phyloP scores from a whole-genome alignment of 768 basidiomycete species.

The Cyathus striatus region DNA sequence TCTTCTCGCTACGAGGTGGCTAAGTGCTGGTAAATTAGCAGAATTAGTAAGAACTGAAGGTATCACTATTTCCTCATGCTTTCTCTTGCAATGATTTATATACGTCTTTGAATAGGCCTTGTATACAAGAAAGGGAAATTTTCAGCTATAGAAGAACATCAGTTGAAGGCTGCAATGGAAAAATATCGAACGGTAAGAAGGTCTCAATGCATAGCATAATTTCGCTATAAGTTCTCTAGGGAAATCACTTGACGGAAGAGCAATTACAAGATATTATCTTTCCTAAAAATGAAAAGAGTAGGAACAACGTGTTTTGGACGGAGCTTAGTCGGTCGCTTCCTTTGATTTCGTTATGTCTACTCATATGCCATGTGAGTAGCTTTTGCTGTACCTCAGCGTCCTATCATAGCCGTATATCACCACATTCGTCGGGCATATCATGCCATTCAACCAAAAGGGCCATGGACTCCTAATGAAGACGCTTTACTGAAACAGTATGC shows the following conservation, averaged over 20 bases:
- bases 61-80: constrained; percentile 13
- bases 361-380: constrained; percentile 35
- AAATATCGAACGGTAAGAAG: constrained; percentile 50
- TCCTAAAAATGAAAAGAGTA: constrained; percentile 54
- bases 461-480: constrained; percentile 69
- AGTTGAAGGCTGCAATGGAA: constrained; percentile 60
- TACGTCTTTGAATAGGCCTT: constrained; percentile 44
- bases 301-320: constrained; percentile 70
- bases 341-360: neutral
- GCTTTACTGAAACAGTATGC: constrained; percentile 55
- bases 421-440: constrained; percentile 68
- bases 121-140: constrained; percentile 88
- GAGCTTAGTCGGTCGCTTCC: constrained; percentile 58
- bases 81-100: neutral
- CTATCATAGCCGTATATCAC: constrained; percentile 82
- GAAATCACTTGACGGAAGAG: constrained; percentile 45
- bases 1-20: constrained; percentile 75
- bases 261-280: constrained; percentile 65
- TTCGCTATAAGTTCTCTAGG: constrained; percentile 23
- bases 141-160: constrained; percentile 70
- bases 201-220: neutral
- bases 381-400: constrained; percentile 64
- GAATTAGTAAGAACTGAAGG: constrained; percentile 69
- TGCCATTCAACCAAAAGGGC: constrained; percentile 64
- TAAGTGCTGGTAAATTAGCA: constrained; percentile 61